These are phyloP conservation scores for Danielia reshetovae DNA, from an alignment of 805 yeast genomes.

Conservation along the genomic window DNA sequence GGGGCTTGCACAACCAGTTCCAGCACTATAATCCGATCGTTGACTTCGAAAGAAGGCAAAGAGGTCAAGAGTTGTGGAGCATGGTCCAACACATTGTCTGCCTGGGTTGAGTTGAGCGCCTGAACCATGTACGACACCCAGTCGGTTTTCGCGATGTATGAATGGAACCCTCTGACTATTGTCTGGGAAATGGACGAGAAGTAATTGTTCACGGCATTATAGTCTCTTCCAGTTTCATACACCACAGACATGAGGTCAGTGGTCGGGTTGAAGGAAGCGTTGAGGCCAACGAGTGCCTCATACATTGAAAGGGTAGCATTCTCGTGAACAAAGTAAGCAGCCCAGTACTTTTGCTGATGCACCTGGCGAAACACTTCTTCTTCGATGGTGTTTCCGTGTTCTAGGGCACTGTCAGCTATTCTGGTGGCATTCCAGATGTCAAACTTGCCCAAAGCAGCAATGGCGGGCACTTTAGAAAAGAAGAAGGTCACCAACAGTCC, in stretches of 20 bases:
- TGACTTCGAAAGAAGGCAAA: constrained; percentile 20
- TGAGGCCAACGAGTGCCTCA: constrained; percentile 15
- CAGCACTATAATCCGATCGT: constrained; percentile 23
- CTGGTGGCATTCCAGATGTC: constrained; percentile 19
- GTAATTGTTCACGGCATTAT: constrained; percentile 25
- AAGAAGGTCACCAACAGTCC: constrained; percentile 19
- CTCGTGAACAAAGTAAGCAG: constrained; percentile 25
- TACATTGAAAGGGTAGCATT: constrained; percentile 26
- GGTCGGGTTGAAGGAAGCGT: constrained; percentile 16
- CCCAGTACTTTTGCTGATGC: constrained; percentile 30
- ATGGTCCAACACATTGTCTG: constrained; percentile 6
- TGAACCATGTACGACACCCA: constrained; percentile 16
- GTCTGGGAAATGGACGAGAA: constrained; percentile 16
- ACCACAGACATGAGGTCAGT: constrained; percentile 21
- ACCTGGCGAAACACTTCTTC: constrained; percentile 26
- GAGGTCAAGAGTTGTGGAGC: constrained; percentile 24
- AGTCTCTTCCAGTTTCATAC: constrained; percentile 33
- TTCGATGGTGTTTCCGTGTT: constrained; percentile 20
- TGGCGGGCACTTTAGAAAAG: constrained; percentile 19
- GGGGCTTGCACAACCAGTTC: constrained; percentile 27
- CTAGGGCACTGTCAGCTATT: constrained; percentile 16
- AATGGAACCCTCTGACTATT: constrained; percentile 14
- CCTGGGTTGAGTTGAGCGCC: constrained; percentile 7
- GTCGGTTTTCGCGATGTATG: constrained; percentile 17
- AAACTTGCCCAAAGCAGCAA: constrained; percentile 22